Conservation (phyloP, 139 green algal genomes). For the Spirogloea muscicola region DNA sequence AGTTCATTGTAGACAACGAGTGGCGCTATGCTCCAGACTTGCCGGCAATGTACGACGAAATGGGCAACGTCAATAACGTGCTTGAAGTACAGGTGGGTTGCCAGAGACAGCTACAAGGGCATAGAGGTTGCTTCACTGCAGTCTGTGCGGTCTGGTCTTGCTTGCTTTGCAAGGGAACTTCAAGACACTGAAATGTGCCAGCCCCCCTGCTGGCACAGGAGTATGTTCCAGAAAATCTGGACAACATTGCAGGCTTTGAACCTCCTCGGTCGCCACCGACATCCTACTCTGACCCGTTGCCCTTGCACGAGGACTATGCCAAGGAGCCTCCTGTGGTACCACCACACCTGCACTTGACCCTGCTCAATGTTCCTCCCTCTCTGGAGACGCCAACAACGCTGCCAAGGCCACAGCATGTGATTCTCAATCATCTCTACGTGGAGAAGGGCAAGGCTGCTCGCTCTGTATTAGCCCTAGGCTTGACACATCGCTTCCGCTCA, state of each 20-base stretch:
- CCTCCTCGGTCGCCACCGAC: slow-evolving; percentile 77
- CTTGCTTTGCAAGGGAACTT: no score
- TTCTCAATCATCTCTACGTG: slow-evolving; percentile 90
- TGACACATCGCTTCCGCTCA: slow-evolving; percentile 84
- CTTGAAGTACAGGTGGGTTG: slow-evolving; percentile 75
- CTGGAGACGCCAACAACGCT: slow-evolving; percentile 72
- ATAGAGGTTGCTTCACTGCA: no score
- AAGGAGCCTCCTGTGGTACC: slow-evolving; percentile 94
- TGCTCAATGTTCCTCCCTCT: slow-evolving; percentile 87
- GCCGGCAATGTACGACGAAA: slow-evolving; percentile 91
- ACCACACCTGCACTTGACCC: slow-evolving; percentile 90
- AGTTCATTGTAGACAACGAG: slow-evolving; percentile 85
- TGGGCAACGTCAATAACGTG: slow-evolving; percentile 98
- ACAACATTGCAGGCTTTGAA: slow-evolving; percentile 84
- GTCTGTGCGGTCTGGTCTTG: no score
- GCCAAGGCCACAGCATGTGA: slow-evolving; percentile 93
- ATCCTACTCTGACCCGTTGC: slow-evolving; percentile 76
- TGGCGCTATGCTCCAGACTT: slow-evolving; percentile 96
- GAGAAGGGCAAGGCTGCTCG: slow-evolving; percentile 56
- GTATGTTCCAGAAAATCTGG: slow-evolving; percentile 93
- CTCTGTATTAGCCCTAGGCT: slow-evolving; percentile 74
- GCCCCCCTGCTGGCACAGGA: no score
- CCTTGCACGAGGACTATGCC: slow-evolving; percentile 79
- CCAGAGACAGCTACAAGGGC: no score
- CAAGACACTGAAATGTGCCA: no score